Conservation (phyloP, 306 rosid species). For the Corylus americana region DNA sequence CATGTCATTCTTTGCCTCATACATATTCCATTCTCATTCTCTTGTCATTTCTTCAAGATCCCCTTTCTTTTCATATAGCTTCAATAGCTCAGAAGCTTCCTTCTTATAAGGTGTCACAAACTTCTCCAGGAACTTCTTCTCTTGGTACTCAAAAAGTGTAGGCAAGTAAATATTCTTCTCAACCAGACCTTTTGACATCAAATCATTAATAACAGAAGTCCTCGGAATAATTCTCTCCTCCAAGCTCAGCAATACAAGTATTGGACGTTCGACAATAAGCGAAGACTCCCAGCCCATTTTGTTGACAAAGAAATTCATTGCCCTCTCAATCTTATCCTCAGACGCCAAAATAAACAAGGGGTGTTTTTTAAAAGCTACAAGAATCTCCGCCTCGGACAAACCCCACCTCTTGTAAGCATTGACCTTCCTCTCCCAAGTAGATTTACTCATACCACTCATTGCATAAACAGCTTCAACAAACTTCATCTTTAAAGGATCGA, state of each 20-base stretch:
- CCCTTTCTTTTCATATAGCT: conserved; percentile 26
- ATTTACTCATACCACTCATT: conserved; percentile 17
- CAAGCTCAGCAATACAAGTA: conserved; percentile 26
- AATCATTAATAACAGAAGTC: conserved; percentile 28
- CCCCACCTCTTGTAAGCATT: conserved; percentile 54
- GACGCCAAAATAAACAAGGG: conserved; percentile 44
- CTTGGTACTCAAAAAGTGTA: neutral
- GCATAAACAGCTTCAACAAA: conserved; percentile 39
- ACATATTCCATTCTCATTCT: neutral
- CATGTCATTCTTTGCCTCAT: neutral
- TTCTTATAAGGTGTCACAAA: conserved; percentile 24
- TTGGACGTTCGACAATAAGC: conserved; percentile 10
- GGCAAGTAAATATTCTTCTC: conserved; percentile 3
- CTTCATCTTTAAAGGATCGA: conserved; percentile 18
- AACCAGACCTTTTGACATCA: conserved; percentile 35
- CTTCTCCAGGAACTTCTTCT: conserved; percentile 18
- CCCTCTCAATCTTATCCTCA: conserved; percentile 31
- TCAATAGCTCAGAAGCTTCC: conserved; percentile 30
- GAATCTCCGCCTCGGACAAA: conserved; percentile 43
- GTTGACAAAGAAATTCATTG: conserved; percentile 45
- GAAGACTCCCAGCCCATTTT: conserved; percentile 31
- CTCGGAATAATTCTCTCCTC: conserved; percentile 52
- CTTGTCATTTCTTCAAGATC: neutral
- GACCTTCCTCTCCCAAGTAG: conserved; percentile 43
- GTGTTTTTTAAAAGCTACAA: conserved; percentile 32